Evolutionary conservation across 1,139 yeast species (phyloP).

Genomic region (Debaryomyces sp.): DNA sequence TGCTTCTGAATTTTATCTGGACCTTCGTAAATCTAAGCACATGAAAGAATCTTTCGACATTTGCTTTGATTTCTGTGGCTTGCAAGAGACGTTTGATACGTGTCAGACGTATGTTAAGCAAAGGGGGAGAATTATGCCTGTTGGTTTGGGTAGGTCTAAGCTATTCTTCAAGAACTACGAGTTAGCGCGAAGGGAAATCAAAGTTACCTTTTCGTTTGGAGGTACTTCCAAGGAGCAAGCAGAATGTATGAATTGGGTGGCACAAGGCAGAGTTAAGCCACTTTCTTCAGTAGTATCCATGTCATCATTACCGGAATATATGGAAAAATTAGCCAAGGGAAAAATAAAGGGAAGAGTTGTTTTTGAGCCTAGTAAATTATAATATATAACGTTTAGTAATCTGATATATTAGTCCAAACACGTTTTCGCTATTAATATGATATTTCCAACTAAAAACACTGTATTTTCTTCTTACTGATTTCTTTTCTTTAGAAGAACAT

Average conservation of each 20-base stretch:
- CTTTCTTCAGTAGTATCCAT: slow-evolving; percentile 33
- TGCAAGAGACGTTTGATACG: slow-evolving; percentile 36
- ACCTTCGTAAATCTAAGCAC: slow-evolving; percentile 30
- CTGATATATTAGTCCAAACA: neutral
- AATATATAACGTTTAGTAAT: neutral
- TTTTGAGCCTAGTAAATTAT: slow-evolving; percentile 31
- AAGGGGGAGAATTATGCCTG: slow-evolving; percentile 43
- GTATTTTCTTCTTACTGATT: too few species aligned
- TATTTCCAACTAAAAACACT: too few species aligned
- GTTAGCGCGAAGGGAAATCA: slow-evolving; percentile 45
- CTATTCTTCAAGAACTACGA: slow-evolving; percentile 36
- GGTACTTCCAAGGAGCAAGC: slow-evolving; percentile 50
- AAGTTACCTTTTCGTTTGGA: slow-evolving; percentile 46
- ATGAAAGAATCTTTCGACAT: slow-evolving; percentile 38
- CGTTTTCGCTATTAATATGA: neutral
- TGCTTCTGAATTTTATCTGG: slow-evolving; percentile 46
- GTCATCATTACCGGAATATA: slow-evolving; percentile 37
- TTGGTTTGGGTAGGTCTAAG: slow-evolving; percentile 46
- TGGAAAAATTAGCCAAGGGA: slow-evolving; percentile 41
- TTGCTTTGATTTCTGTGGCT: slow-evolving; percentile 50
- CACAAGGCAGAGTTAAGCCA: slow-evolving; percentile 45
- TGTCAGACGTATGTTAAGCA: slow-evolving; percentile 37
- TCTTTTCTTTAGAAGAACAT: too few species aligned
- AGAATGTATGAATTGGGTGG: slow-evolving; percentile 49
- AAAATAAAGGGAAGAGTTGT: slow-evolving; percentile 49